Conservation (phyloP, 2,329 filamentous ascomycete genomes). For the Fusarium equiseti region DNA sequence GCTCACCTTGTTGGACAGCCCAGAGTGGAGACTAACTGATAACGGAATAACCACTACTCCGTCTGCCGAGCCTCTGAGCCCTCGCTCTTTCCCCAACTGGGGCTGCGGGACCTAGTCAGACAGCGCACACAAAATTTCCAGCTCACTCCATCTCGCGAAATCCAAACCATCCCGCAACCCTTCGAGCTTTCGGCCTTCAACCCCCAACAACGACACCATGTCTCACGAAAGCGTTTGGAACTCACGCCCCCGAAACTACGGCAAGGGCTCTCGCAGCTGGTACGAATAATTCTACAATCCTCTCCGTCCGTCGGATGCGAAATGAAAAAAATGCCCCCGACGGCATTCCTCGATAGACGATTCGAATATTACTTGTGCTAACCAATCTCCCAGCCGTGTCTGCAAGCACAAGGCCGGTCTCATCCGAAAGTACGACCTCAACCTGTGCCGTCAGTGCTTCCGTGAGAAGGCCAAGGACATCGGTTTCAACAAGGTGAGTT, state of each 20-base stretch:
- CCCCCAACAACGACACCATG: constrained; percentile 63
- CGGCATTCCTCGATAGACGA: constrained; percentile 2
- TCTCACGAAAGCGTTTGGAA: constrained; percentile 97
- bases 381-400: constrained; percentile 64
- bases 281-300: constrained; percentile 64
- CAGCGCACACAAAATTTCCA: constrained; percentile 55
- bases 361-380: constrained; percentile 44
- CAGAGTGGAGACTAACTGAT: not conserved
- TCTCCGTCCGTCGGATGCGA: constrained; percentile 13
- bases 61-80: constrained; percentile 10
- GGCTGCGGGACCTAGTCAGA: constrained; percentile 54
- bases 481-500: constrained; percentile 76
- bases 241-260: constrained; percentile 96
- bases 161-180: constrained; percentile 49
- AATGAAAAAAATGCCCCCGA: constrained; percentile 5
- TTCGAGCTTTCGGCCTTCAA: constrained; percentile 47
- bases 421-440: constrained; percentile 99
- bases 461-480: constrained; percentile 79
- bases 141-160: constrained; percentile 52
- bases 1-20: constrained; percentile 22
- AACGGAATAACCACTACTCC: constrained; percentile 4
- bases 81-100: constrained; percentile 46
- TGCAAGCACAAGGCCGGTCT: constrained; percentile 97
- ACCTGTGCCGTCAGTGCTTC: constrained; percentile 86
- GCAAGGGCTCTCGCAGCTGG: constrained; percentile 95